Base-by-base conservation (phyloP, 2,329 filamentous ascomycete genomes). In the Cordyceps pruinosa region DNA sequence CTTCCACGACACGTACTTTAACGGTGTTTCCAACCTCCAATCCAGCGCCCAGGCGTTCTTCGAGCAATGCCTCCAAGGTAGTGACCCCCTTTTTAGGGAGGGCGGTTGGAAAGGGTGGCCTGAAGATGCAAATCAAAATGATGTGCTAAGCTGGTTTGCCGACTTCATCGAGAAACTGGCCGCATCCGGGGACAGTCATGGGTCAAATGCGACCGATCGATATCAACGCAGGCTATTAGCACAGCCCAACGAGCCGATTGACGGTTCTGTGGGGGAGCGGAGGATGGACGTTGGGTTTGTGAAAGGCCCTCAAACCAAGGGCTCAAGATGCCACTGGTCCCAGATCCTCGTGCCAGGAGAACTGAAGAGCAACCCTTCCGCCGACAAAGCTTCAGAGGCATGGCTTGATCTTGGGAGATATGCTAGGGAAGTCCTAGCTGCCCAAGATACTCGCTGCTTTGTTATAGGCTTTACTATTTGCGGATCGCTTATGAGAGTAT, bases 391-490 rank as follows among this genome's bases (percentile, higher is more conserved):
- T 12, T 19, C 28, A 13, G 7, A 12, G 13, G 66, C 68, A 45
- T 73, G 68, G 70, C 65, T 73, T 60, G 71, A 78, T 60, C 64
- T 79, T 1, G 71, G 63, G 19, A 72, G 63, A 58, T 80, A 79
- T 62, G 72, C 67, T 0, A 72, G 71, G 56, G 73, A 79, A 61
- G 72, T 78, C 3, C 65, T 79, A 17, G 64, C 69, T 46, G 64
- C 69, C n/a, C 68, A 77, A 61, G 67, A 72, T 44, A 73, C 64
- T 34, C 70, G 72, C 59, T 69, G 73, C 25, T 80, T 78, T 60
- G 70, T 76, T 56, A 63, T 78, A 15, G 75, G 73, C 56, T 80
- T 81, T 67, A 79, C 75, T 4, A 58, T 80, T 15, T 80, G 69
- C 56, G 68, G 74, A 60, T 69, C 70, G 57, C 61, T 73, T 13